These are phyloP conservation scores for Centrapalus pauciflorus DNA, from an alignment of 129 eudicot species.

Conservation along the genomic window DNA sequence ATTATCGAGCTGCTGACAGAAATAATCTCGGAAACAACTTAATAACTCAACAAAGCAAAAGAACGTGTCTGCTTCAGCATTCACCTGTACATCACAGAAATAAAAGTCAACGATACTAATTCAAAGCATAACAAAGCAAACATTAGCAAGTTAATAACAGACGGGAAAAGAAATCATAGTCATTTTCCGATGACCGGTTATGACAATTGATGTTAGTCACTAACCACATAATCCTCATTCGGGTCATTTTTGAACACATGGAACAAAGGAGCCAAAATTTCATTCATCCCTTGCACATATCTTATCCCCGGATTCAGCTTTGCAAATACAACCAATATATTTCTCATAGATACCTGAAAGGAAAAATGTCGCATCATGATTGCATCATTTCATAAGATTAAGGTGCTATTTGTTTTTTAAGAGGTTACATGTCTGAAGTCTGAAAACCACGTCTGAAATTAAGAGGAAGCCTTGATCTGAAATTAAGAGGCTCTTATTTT, in stretches of 20 bases:
- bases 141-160: background rate
- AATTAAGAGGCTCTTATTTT: too few species aligned
- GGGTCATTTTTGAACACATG: slow-evolving; percentile 84
- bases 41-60: slow-evolving; percentile 44
- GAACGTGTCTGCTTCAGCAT: slow-evolving; percentile 63
- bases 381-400: background rate
- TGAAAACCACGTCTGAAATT: too few species aligned
- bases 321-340: slow-evolving; percentile 79
- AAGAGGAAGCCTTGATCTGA: too few species aligned
- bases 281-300: slow-evolving; percentile 99
- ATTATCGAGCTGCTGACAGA: slow-evolving; percentile 59
- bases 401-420: too few species aligned
- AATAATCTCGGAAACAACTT: slow-evolving; percentile 49
- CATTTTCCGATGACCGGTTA: background rate
- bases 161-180: background rate
- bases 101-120: background rate
- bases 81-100: slow-evolving; percentile 24
- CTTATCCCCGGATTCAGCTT: slow-evolving; percentile 95
- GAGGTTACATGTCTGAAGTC: too few species aligned
- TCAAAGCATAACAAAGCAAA: background rate
- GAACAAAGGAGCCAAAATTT: slow-evolving; percentile 84
- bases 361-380: slow-evolving; percentile 9
- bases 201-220: slow-evolving; percentile 9
- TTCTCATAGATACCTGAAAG: slow-evolving; percentile 67
- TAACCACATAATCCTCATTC: slow-evolving; percentile 71